These are phyloP conservation scores for Chimonanthus salicifolius DNA, from an alignment of 164 flowering plant species.

Conservation along the genomic window DNA sequence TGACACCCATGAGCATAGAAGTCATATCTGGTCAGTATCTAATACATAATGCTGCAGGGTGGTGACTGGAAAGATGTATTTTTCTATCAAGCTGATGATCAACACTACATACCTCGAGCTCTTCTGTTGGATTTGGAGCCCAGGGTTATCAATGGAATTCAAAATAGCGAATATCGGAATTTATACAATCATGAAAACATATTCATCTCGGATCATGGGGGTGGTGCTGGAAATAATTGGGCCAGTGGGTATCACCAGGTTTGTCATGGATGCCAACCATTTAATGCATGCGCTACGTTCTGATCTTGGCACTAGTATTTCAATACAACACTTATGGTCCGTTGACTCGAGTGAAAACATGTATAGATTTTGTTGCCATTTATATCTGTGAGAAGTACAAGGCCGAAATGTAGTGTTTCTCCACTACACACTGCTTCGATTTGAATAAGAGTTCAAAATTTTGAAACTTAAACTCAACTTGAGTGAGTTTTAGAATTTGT, in stretches of 20 bases:
- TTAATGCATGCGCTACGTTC: background rate
- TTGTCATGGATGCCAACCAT: background rate
- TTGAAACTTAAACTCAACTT: too few species aligned
- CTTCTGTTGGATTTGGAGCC: constrained; percentile 95
- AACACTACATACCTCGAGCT: constrained; percentile 95
- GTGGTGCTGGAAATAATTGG: constrained; percentile 99
- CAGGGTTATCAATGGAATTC: constrained; percentile 94
- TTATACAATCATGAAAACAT: constrained; percentile 95
- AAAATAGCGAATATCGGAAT: constrained; percentile 89
- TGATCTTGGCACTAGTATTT: background rate
- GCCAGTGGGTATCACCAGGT: constrained; percentile 94
- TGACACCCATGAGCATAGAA: background rate
- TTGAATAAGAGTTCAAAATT: background rate
- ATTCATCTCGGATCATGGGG: constrained; percentile 89
- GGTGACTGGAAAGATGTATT: constrained; percentile 99
- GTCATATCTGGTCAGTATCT: background rate
- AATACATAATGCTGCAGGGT: constrained; percentile 50
- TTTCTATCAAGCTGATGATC: constrained; percentile 99
- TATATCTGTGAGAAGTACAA: background rate
- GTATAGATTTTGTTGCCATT: too few species aligned
- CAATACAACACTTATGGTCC: background rate
- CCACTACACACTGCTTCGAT: background rate
- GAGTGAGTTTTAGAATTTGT: too few species aligned
- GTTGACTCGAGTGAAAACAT: too few species aligned
- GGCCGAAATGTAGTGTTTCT: background rate